These are phyloP conservation scores for Cucumis sativus DNA, from an alignment of 306 rosid genomes.

Conservation along the genomic window Cucumber_9930_V3 NC_026659.2:22131001-22131500, in stretches of 20 bases:
- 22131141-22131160: background rate
- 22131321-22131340: background rate
- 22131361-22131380: too few relatives aligned
- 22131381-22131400: background rate
- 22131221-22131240: background rate
- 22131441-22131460: background rate
- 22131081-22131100: background rate
- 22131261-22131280: background rate
- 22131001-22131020: slow-evolving; percentile 8
- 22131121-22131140: background rate
- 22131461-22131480: background rate
- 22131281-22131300: background rate
- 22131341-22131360: too few relatives aligned
- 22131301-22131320: background rate
- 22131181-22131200: background rate
- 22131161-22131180: background rate
- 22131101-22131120: background rate
- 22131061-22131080: background rate
- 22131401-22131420: background rate
- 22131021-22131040: slow-evolving; percentile 1
- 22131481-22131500: background rate
- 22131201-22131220: background rate
- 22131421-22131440: background rate
- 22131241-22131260: background rate
- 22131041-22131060: background rate